A percentile compares a stretch with the other conserved stretches of the same genome.
Conservation (phyloP, 2,329 filamentous ascomycete genomes). For the Huntiella abstrusa region DNA sequence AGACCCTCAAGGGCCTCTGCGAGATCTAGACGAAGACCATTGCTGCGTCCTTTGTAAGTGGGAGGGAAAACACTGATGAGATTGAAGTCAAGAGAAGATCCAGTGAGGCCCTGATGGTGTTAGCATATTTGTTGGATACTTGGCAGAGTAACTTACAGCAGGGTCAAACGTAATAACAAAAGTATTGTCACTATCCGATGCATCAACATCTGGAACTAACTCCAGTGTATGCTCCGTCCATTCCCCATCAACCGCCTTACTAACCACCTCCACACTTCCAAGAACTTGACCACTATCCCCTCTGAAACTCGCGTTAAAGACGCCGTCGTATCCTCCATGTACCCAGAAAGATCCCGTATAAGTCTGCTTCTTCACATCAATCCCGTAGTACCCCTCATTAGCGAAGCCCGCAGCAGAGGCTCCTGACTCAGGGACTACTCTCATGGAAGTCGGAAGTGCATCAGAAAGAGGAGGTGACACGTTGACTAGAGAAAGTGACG, state of each 20-base stretch:
- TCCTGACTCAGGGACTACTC: conserved; percentile 20
- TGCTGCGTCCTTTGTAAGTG: conserved; percentile 37
- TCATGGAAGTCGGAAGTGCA: conserved; percentile 32
- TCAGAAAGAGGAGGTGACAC: conserved; percentile 29
- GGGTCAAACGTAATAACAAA: conserved; percentile 35
- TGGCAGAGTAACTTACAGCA: conserved; percentile 13
- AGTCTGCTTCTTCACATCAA: conserved; percentile 27
- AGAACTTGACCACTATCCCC: conserved; percentile 27
- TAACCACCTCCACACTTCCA: conserved; percentile 28
- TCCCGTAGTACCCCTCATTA: conserved; percentile 40
- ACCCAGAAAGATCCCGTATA: conserved; percentile 36
- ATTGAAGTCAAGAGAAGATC: conserved; percentile 33
- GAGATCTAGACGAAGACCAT: conserved; percentile 38
- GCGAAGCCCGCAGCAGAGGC: conserved; percentile 23
- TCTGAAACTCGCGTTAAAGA: conserved; percentile 28
- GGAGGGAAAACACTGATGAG: conserved; percentile 41
- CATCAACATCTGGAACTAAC: conserved; percentile 25
- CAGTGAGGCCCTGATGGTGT: conserved; percentile 17
- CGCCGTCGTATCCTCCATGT: conserved; percentile 27
- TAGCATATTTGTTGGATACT: neutral
- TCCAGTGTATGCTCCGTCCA: conserved; percentile 34
- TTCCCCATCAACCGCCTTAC: conserved; percentile 20
- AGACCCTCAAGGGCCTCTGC: conserved; percentile 32
- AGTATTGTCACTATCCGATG: conserved; percentile 35
- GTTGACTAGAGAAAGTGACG: conserved; percentile 27